Evolutionary conservation across 441 rosid species (phyloP).

Genomic region (Populus hybrid): DNA sequence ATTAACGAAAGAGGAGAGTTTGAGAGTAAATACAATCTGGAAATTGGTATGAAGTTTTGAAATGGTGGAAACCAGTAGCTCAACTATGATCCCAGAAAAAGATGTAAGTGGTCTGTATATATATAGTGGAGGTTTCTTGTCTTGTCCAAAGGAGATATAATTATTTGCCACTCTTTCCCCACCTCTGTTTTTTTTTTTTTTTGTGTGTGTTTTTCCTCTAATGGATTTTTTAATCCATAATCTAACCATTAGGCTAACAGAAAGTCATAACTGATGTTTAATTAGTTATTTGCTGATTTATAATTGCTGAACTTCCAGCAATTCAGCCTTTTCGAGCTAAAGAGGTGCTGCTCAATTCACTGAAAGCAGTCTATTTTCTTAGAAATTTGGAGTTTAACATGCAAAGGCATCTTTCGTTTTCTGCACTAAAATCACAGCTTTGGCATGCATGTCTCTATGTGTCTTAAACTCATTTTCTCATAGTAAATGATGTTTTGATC

Average conservation of each 20-base stretch:
- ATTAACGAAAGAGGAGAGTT: background rate
- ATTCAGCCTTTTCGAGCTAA: slow-evolving; percentile 15
- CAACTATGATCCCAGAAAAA: no score
- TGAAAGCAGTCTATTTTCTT: slow-evolving; percentile 9
- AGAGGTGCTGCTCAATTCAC: slow-evolving; percentile 5
- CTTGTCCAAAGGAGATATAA: background rate
- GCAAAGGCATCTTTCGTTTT: slow-evolving; percentile 8
- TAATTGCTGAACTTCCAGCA: slow-evolving; percentile 11
- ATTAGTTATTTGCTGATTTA: slow-evolving; percentile 2
- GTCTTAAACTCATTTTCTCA: background rate
- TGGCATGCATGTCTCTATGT: background rate
- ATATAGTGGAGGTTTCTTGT: background rate
- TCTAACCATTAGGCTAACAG: background rate
- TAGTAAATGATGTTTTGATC: background rate
- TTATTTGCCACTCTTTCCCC: background rate
- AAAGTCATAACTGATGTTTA: background rate
- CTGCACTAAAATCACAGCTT: slow-evolving; percentile 1
- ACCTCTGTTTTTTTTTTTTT: no score
- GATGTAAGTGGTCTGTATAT: no score
- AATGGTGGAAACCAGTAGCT: no score
- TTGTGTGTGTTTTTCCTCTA: background rate
- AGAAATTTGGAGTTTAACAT: slow-evolving; percentile 13
- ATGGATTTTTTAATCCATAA: background rate
- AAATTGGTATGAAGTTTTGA: no score
- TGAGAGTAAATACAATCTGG: background rate